Base-by-base conservation (phyloP, 257 asterid genomes). In the Solanum pinnatisectum region DNA sequence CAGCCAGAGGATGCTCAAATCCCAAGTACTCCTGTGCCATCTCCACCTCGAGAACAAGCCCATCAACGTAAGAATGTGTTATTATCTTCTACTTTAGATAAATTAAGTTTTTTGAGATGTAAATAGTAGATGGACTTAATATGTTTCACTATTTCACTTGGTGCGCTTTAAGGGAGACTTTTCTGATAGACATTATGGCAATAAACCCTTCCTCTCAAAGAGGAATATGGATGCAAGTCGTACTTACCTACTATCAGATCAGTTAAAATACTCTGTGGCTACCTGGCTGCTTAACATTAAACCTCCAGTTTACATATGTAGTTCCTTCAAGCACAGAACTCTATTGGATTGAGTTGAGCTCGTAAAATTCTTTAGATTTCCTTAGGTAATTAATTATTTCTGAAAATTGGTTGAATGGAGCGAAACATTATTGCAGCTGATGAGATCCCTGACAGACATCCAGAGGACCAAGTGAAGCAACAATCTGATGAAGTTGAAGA, bases 1-100 rank as follows among this genome's bases (percentile, higher is more conserved):
- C 91, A 90, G 86, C 91, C 90, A 65, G 98, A 93, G 88, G 90
- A 94, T 52, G 88, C 91, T 70, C 92, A 88, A 87, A 88, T 93
- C 59, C 98, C 98, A 84, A 88, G 73, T 78, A 94, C 79, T 88
- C 84, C 92, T 85, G 87, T 92, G 87, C 94, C 96, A 84, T 94
- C 98, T 74, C 98, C 98, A 89, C 94, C 96, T 89, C 93, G 74
- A 87, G 95, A 92, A 90, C 92, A 91, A 65, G 89, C 88, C 87
- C 91, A 78, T 36, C 89, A 88, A 85, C 79, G 97, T 95, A 92
- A 94, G 93, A 81, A 46, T 10, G 15, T 32, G 72, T 25, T 65
- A 82, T 0, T 49, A 49, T 6, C 71, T 82, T 82, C 86, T 82
- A 49, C 70, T 32, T 49, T 6, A 82, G 86, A 49, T 82, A 32